These are phyloP conservation scores for Kodamaea derodonti DNA, from an alignment of 1,139 yeast genomes.

Conservation along the genomic window DNA sequence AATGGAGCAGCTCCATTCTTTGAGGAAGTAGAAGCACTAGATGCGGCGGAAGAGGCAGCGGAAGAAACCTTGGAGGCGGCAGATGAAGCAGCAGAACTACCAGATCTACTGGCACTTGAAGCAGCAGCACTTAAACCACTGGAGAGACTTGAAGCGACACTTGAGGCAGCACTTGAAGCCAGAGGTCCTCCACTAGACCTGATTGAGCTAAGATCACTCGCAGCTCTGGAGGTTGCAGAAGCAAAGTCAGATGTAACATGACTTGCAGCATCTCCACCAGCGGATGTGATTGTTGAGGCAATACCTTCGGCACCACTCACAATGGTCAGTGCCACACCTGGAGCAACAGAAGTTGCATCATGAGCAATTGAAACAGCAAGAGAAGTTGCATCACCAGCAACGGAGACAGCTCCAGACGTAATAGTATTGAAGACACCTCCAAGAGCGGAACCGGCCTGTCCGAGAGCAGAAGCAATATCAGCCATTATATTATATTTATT, in stretches of 20 bases:
- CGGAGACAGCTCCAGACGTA: constrained; percentile 14
- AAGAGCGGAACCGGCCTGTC: constrained; percentile 6
- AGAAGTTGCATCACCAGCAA: constrained; percentile 8
- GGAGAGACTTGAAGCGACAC: background rate
- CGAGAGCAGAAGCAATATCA: constrained; percentile 1
- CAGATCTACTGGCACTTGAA: constrained; percentile 1
- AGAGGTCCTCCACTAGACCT: constrained; percentile 1
- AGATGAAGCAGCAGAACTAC: constrained; percentile 7
- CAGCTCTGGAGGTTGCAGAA: constrained; percentile 1
- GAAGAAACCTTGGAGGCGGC: constrained; percentile 10
- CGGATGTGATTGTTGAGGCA: constrained; percentile 3
- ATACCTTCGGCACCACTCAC: constrained; percentile 4
- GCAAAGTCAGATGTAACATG: constrained; percentile 1
- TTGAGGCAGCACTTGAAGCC: background rate
- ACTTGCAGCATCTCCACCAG: constrained; percentile 1
- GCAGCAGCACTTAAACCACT: background rate
- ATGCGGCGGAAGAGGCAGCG: constrained; percentile 4
- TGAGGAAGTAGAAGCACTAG: constrained; percentile 8
- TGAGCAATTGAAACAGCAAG: constrained; percentile 11
- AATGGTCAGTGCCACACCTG: constrained; percentile 4
- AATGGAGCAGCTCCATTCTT: constrained; percentile 10
- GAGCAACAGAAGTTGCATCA: constrained; percentile 8
- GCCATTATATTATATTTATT: background rate
- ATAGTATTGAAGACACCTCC: constrained; percentile 8
- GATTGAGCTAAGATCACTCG: background rate